Evolutionary conservation across 176 grass and related monocot genomes (phyloP).

Genomic region (Hyparrhenia diplandra): DNA sequence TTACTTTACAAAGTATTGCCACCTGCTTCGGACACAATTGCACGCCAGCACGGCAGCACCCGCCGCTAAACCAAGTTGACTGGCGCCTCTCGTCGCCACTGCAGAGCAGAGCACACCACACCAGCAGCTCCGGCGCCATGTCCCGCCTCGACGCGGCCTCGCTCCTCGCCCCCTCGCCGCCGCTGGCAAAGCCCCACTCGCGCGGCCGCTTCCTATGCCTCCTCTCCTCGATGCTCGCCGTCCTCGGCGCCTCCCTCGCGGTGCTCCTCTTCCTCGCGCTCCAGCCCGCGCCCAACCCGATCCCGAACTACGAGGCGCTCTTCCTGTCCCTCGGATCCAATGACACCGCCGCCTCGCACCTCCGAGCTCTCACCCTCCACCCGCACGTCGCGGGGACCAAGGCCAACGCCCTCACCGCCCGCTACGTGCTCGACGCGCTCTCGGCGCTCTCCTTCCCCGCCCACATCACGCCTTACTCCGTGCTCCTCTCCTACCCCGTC

Average conservation of each 20-base stretch:
- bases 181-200: neutral
- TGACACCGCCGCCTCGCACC: conserved; percentile 64
- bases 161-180: conserved; percentile 14
- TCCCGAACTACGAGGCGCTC: conserved; percentile 45
- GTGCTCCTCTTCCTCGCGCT: conserved; percentile 11
- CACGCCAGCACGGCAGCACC: neutral
- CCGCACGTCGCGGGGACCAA: conserved; percentile 73
- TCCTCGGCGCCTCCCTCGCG: neutral
- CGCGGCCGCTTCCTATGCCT: neutral
- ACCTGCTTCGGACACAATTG: too few relatives aligned
- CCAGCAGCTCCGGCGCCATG: conserved; percentile 7
- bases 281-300: neutral
- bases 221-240: conserved; percentile 1
- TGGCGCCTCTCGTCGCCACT: neutral
- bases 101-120: neutral
- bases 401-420: conserved; percentile 49
- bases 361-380: conserved; percentile 58
- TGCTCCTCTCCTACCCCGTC: conserved; percentile 74
- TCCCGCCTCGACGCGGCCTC: conserved; percentile 26
- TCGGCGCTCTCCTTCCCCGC: conserved; percentile 43
- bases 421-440: conserved; percentile 43
- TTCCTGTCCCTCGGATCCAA: conserved; percentile 70
- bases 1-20: too few relatives aligned
- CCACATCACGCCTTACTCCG: conserved; percentile 59
- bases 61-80: neutral